phyloP scores from a whole-genome alignment of 2,329 filamentous ascomycete species.

The Botrytis porri region DNA sequence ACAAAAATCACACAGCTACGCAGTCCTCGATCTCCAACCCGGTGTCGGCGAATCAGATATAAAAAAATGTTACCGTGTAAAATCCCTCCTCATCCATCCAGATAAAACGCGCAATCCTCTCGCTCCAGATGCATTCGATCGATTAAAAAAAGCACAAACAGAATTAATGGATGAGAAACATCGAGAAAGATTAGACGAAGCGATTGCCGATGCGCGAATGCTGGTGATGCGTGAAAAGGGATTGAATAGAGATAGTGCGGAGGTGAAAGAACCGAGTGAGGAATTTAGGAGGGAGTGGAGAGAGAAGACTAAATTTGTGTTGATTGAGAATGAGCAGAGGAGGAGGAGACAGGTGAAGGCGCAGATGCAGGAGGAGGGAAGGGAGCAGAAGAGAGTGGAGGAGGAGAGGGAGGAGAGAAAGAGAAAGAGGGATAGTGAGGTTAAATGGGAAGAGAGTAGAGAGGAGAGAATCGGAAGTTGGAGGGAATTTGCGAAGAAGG shows the following conservation, averaged over 20 bases:
- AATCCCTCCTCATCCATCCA: slow-evolving; percentile 97
- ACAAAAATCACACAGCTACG: slow-evolving; percentile 60
- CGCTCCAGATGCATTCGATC: slow-evolving; percentile 93
- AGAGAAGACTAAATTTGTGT: slow-evolving; percentile 82
- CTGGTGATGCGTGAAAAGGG: slow-evolving; percentile 92
- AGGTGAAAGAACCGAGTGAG: slow-evolving; percentile 66
- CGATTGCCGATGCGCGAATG: slow-evolving; percentile 93
- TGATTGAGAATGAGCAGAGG: slow-evolving; percentile 89
- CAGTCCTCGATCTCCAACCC: slow-evolving; percentile 91
- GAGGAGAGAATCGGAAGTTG: slow-evolving; percentile 92
- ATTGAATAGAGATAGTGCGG: slow-evolving; percentile 81
- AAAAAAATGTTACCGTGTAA: slow-evolving; percentile 89
- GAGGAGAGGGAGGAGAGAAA: slow-evolving; percentile 79
- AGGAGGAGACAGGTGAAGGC: slow-evolving; percentile 83
- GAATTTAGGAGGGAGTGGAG: slow-evolving; percentile 85
- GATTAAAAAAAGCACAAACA: slow-evolving; percentile 90
- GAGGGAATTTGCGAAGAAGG: slow-evolving; percentile 82
- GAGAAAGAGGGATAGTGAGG: slow-evolving; percentile 85
- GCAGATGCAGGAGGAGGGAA: slow-evolving; percentile 93
- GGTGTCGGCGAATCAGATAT: slow-evolving; percentile 96
- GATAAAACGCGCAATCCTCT: slow-evolving; percentile 92
- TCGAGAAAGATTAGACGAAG: slow-evolving; percentile 82
- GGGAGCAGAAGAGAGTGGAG: slow-evolving; percentile 81
- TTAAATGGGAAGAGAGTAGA: slow-evolving; percentile 90
- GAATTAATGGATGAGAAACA: slow-evolving; percentile 93